Conservation (phyloP, 2,329 filamentous ascomycete species). For the Xylariaceae sp. region DNA sequence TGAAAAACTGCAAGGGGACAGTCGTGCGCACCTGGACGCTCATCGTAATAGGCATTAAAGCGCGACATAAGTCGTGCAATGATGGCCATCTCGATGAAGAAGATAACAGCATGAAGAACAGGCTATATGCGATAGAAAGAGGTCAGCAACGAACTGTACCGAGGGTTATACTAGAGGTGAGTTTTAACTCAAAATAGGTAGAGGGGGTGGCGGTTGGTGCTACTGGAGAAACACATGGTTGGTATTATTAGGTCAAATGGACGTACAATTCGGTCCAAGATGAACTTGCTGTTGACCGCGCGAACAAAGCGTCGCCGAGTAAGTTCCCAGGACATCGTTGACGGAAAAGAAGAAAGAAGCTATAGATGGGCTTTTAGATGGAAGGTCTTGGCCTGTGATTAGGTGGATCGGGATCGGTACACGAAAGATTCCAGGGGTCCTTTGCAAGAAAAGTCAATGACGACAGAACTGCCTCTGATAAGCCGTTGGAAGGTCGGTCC, state of each 20-base stretch:
- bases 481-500: background rate
- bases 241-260: slow-evolving; percentile 9
- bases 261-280: slow-evolving; percentile 76
- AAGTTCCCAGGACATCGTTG: slow-evolving; percentile 63
- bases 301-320: slow-evolving; percentile 66
- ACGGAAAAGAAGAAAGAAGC: background rate
- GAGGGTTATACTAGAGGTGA: background rate
- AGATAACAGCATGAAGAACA: slow-evolving; percentile 81
- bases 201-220: slow-evolving; percentile 9
- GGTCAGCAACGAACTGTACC: slow-evolving; percentile 9
- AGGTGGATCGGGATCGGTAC: slow-evolving; percentile 17
- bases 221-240: background rate
- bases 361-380: background rate
- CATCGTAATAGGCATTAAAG: slow-evolving; percentile 94
- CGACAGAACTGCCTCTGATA: slow-evolving; percentile 23
- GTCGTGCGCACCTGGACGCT: slow-evolving; percentile 72
- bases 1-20: background rate
- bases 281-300: slow-evolving; percentile 72
- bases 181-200: background rate
- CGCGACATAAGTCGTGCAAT: slow-evolving; percentile 80
- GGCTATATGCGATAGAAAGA: slow-evolving; percentile 62
- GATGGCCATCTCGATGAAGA: slow-evolving; percentile 87
- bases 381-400: slow-evolving; percentile 9
- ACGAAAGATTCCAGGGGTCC: slow-evolving; percentile 4
- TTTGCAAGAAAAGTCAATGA: slow-evolving; percentile 16